Conservation (phyloP, 2,329 filamentous ascomycete genomes). For the Ophioceras dolichostomum region DNA sequence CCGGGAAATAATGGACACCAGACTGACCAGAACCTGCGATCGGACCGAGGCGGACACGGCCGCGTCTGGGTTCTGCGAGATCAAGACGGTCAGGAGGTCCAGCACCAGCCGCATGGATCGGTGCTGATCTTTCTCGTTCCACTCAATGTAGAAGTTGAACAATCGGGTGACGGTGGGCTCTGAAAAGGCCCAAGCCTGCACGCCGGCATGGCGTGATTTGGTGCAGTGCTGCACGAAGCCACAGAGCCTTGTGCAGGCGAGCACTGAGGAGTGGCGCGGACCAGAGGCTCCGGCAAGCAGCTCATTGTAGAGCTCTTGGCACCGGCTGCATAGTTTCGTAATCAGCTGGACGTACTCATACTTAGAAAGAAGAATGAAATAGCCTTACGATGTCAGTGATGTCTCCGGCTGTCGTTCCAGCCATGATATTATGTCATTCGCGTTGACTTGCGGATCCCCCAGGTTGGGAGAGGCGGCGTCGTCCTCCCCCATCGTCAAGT, state of each 20-base stretch:
- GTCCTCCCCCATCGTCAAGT: too few species aligned
- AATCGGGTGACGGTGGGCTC: slow-evolving; percentile 32
- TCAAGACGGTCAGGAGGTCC: slow-evolving; percentile 40
- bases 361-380: too few species aligned
- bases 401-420: slow-evolving; percentile 9
- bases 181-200: slow-evolving; percentile 40
- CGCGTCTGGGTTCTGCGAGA: slow-evolving; percentile 34
- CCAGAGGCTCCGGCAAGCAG: slow-evolving; percentile 37
- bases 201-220: slow-evolving; percentile 28
- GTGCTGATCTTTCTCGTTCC: slow-evolving; percentile 54
- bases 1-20: slow-evolving; percentile 47
- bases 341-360: too few species aligned
- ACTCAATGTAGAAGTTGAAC: slow-evolving; percentile 53
- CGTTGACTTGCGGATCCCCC: slow-evolving; percentile 12
- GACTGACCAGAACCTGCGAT: slow-evolving; percentile 31
- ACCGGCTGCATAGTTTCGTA: not conserved
- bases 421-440: slow-evolving; percentile 13
- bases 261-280: slow-evolving; percentile 41
- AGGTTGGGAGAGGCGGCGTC: slow-evolving; percentile 7
- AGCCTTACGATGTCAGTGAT: slow-evolving; percentile 1
- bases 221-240: slow-evolving; percentile 49
- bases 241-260: slow-evolving; percentile 47
- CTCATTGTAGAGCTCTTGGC: slow-evolving; percentile 25
- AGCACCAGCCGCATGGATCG: slow-evolving; percentile 51
- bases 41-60: slow-evolving; percentile 26